Conservation (phyloP, 2,329 filamentous ascomycete species). For the Dothidotthia symphoricarpi region DNA sequence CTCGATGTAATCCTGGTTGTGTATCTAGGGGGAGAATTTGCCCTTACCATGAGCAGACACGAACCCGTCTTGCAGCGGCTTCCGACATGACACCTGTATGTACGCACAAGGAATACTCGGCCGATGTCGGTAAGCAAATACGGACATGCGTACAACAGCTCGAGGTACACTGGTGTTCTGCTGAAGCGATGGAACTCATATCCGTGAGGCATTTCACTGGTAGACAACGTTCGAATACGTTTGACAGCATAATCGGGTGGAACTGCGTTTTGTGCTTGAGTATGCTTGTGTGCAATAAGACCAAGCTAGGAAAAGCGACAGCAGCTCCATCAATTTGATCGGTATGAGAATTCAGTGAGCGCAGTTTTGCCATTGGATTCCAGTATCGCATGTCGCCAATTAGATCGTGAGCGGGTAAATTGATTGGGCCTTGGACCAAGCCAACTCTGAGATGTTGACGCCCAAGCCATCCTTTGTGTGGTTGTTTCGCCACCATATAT, state of each 20-base stretch:
- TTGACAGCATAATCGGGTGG: slow-evolving; percentile 10
- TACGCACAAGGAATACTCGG: slow-evolving; percentile 15
- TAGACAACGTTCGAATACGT: slow-evolving; percentile 9
- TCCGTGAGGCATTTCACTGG: slow-evolving; percentile 3
- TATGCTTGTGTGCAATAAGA: slow-evolving; percentile 14
- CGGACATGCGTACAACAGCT: slow-evolving; percentile 10
- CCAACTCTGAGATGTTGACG: slow-evolving; percentile 2
- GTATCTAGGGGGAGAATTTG: no score
- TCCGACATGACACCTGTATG: slow-evolving; percentile 20
- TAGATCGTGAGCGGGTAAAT: background rate
- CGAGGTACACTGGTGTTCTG: background rate
- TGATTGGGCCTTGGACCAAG: background rate
- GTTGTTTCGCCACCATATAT: slow-evolving; percentile 14
- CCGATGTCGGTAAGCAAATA: slow-evolving; percentile 26
- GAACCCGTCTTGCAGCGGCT: no score
- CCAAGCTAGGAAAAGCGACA: slow-evolving; percentile 2
- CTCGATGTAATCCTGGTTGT: no score
- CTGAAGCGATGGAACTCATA: background rate
- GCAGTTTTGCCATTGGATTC: slow-evolving; percentile 1
- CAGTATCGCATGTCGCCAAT: slow-evolving; percentile 5
- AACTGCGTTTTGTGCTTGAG: slow-evolving; percentile 10
- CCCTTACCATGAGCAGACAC: no score
- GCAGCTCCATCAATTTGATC: slow-evolving; percentile 15
- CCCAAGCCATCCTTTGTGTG: slow-evolving; percentile 6
- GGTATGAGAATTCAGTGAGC: slow-evolving; percentile 5